Percentiles rank a stretch among this genome's conserved stretches.
These are phyloP conservation scores for Termitomyces sp. DNA, from an alignment of 768 basidiomycete species.

Conservation along the genomic window DNA sequence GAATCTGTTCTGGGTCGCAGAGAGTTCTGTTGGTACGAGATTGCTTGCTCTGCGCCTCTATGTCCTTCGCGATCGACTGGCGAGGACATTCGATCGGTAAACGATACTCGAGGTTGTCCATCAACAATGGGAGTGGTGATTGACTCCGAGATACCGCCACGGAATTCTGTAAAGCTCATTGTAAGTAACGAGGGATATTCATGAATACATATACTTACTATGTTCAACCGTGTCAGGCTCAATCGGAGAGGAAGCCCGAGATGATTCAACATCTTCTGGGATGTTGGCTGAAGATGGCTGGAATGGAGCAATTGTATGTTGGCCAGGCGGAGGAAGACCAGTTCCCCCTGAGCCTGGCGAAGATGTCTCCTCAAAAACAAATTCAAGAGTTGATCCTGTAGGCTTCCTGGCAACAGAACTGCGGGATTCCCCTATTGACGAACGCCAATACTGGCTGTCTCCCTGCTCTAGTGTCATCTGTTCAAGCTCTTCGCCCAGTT, in stretches of 20 bases:
- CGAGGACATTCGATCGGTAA: slow-evolving; percentile 33
- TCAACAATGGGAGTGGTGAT: slow-evolving; percentile 41
- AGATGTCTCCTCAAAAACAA: slow-evolving; percentile 34
- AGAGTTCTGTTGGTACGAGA: no score
- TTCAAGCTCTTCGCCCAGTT: slow-evolving; percentile 48
- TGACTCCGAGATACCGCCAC: slow-evolving; percentile 49
- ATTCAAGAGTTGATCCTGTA: slow-evolving; percentile 30
- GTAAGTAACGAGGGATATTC: not conserved
- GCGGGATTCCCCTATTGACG: slow-evolving; percentile 13
- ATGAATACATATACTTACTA: slow-evolving; percentile 24
- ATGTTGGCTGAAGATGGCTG: slow-evolving; percentile 37
- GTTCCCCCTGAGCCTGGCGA: slow-evolving; percentile 21
- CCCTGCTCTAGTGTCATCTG: slow-evolving; percentile 32
- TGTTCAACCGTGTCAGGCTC: slow-evolving; percentile 38
- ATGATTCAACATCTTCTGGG: slow-evolving; percentile 49
- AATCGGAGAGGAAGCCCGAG: slow-evolving; percentile 35
- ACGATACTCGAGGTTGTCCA: slow-evolving; percentile 35
- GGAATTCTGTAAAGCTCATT: slow-evolving; percentile 35
- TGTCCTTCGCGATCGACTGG: slow-evolving; percentile 7
- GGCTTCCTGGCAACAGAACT: slow-evolving; percentile 19
- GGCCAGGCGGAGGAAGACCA: slow-evolving; percentile 11
- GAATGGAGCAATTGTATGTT: slow-evolving; percentile 31
- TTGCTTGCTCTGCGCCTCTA: not conserved
- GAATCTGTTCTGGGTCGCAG: slow-evolving; percentile 13
- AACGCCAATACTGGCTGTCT: slow-evolving; percentile 27